Base-by-base conservation (phyloP, 163 green algal species). In the Scenedesmus sp. region DNA sequence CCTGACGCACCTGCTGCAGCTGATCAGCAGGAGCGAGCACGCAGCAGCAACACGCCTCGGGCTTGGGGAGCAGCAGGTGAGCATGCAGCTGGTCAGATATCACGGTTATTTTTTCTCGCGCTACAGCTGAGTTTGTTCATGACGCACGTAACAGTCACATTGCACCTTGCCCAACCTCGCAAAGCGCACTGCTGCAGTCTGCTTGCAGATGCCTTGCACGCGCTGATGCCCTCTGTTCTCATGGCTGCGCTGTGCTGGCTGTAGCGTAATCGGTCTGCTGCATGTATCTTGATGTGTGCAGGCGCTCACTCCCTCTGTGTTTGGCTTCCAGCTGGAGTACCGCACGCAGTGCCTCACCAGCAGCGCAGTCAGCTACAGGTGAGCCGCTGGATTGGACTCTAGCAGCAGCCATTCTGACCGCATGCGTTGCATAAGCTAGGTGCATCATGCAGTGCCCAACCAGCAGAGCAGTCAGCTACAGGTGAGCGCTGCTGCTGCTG, bases 1-100 rank as follows among this genome's bases (percentile, higher is more conserved):
- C 93, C 98, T 98, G 56, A 94, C 96, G 81, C 95, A 99, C 95
- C 93, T 99, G 46, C 93, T 99, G 66, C 96, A 99, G 57, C 91
- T 97, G 85, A 93, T 99, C 23, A 64, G 82, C 4, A 84, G 95
- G 1, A 94, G 92, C 2, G 97, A 99, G 94, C 94, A 94, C 59
- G 88, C 90, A 0, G 93, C 93, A 23, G 92, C 82, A 1, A 77
- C 84, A 0, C 96, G 96, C 81, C 92, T 99, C 54, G 93, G 91
- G 60, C 8, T 94, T 52, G 52, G 5, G 76, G 86, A 90, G 15
- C 54, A 66, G 8, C 86, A 90, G 86, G 86, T 90, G 55, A 46
- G 34, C 34, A 2, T 57, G 86, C 13, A 70, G 52, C 84, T 62
- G 59, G 20, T n/a, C n/a, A n/a, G n/a, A n/a, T n/a, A n/a, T n/a